Conservation (phyloP, 1,284 basidiomycete genomes). For the Taiwanofungus camphoratus region DNA sequence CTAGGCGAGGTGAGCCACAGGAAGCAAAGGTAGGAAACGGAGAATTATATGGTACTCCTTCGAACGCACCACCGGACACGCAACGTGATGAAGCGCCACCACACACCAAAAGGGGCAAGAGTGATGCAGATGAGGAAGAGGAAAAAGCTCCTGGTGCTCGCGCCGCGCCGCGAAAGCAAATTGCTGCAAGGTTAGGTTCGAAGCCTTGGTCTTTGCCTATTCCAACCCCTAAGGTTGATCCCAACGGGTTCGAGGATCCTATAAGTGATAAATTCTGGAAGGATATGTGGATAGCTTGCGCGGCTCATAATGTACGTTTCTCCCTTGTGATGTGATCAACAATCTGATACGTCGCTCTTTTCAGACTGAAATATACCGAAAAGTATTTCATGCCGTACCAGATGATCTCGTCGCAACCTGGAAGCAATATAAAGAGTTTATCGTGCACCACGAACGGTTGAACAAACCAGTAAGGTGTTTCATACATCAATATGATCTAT, state of each 20-base stretch:
- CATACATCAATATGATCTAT: conserved; percentile 5
- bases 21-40: conserved; percentile 37
- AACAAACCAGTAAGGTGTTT: conserved; percentile 52
- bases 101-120: conserved; percentile 35
- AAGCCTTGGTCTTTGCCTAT: conserved; percentile 60
- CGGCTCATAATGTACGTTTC: conserved; percentile 75
- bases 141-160: conserved; percentile 44
- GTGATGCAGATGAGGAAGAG: conserved; percentile 49
- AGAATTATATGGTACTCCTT: conserved; percentile 47
- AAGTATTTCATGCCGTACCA: conserved; percentile 88
- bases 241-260: conserved; percentile 82
- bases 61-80: conserved; percentile 40
- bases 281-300: conserved; percentile 80
- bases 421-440: conserved; percentile 91
- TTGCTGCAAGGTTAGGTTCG: conserved; percentile 45
- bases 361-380: conserved; percentile 90
- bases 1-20: conserved; percentile 19
- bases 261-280: conserved; percentile 84
- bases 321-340: conserved; percentile 7
- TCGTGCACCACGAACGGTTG: conserved; percentile 71
- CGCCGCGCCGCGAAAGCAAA: conserved; percentile 48
- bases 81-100: conserved; percentile 43
- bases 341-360: conserved; percentile 9
- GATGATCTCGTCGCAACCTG: conserved; percentile 90
- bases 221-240: conserved; percentile 66